These are phyloP conservation scores for Trichophyton rubrum DNA, from an alignment of 2,329 filamentous ascomycete genomes.

Conservation along the genomic window DNA sequence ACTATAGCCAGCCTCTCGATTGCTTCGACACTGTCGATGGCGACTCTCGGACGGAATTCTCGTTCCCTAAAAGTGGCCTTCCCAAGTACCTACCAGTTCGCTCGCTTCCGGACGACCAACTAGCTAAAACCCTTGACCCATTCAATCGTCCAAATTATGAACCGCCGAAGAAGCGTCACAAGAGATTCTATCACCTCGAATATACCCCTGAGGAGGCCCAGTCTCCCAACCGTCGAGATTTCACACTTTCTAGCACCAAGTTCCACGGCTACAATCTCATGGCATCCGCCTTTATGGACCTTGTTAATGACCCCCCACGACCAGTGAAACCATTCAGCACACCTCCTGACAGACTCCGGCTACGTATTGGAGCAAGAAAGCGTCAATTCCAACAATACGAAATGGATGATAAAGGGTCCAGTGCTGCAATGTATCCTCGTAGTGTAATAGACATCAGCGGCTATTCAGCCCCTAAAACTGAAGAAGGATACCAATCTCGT, in stretches of 20 bases:
- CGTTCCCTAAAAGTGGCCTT: conserved; percentile 6
- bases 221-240: conserved; percentile 23
- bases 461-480: conserved; percentile 20
- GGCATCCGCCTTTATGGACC: conserved; percentile 31
- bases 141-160: conserved; percentile 24
- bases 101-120: conserved; percentile 19
- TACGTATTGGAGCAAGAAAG: conserved; percentile 33
- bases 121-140: conserved; percentile 19
- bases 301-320: conserved; percentile 30
- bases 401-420: conserved; percentile 17
- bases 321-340: conserved; percentile 18
- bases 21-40: conserved; percentile 10
- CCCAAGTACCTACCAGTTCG: conserved; percentile 12
- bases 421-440: conserved; percentile 20
- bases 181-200: conserved; percentile 30
- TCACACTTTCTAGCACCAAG: conserved; percentile 34
- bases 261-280: conserved; percentile 32
- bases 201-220: conserved; percentile 20
- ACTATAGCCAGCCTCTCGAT: conserved; percentile 43
- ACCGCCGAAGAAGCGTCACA: conserved; percentile 26
- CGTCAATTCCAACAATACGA: conserved; percentile 29
- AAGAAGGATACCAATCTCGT: conserved; percentile 29
- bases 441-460: conserved; percentile 13
- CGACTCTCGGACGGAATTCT: neutral
- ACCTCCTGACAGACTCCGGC: conserved; percentile 28